A percentile compares a stretch with the other conserved stretches of the same genome.
phyloP scores from a whole-genome alignment of 208 protist genomes.

The Tritrichomonas foetus region DNA sequence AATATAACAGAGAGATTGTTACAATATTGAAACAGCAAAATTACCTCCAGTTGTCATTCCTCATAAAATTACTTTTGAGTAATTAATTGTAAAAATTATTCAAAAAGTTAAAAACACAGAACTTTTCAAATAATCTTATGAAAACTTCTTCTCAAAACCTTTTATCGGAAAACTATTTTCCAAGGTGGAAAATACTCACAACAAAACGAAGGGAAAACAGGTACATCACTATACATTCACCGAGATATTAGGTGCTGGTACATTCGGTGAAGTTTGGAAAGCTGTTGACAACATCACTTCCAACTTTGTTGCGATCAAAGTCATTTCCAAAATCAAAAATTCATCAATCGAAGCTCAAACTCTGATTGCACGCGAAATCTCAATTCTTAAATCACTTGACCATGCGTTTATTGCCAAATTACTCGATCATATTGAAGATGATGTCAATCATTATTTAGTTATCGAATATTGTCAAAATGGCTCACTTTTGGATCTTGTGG shows the following conservation, averaged over 20 bases:
- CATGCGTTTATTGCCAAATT: neutral
- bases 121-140: too few relatives aligned
- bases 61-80: too few relatives aligned
- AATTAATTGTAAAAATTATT: too few relatives aligned
- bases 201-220: too few relatives aligned
- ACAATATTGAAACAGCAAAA: too few relatives aligned
- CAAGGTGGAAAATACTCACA: too few relatives aligned
- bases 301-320: neutral
- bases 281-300: neutral
- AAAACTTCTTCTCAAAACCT: too few relatives aligned
- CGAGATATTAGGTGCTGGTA: neutral
- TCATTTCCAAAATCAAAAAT: neutral
- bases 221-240: too few relatives aligned
- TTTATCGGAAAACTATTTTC: too few relatives aligned
- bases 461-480: neutral
- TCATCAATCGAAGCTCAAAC: neutral
- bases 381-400: neutral
- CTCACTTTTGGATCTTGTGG: neutral
- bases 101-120: too few relatives aligned
- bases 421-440: neutral
- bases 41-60: too few relatives aligned
- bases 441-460: neutral
- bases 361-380: neutral
- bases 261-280: neutral
- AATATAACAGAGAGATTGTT: too few relatives aligned